Base-by-base conservation (phyloP, 2,329 filamentous ascomycete genomes). In the Neopestalotiopsis sp. region DNA sequence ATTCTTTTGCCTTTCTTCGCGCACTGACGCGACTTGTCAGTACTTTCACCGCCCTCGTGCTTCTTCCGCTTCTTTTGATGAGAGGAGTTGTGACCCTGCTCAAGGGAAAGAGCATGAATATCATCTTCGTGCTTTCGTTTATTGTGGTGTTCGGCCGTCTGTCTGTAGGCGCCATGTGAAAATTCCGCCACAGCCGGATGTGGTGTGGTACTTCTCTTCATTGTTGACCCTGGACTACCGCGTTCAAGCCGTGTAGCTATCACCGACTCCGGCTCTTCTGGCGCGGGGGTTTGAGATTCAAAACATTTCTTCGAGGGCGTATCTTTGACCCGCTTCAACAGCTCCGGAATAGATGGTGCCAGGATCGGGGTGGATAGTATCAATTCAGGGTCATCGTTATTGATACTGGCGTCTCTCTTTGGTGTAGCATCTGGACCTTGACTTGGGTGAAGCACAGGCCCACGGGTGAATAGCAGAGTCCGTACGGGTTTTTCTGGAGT, bases 311-410 rank as follows among this genome's bases (percentile, higher is more conserved):
- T 38, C 17, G n/a, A 17, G 7, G 45, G 7, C 14, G 45, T n/a
- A 49, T 17, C n/a, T 14, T 32, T 65, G 45, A 65, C 38, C 17
- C 30, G 49, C 63, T 65, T 45, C 10, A 65, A 28, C 12, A 65
- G 28, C 4, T 65, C 63, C 6, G 42, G 20, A 32, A 65, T 65
- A n/a, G 20, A 30, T 2, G 63, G 63, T 10, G 42, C 63, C 52
- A 45, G 63, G 2, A 65, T 38, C 14, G 63, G 63, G 7, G 63
- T 57, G 3, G 63, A 56, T 3, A 12, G 52, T 24, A 57, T 38
- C 13, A 20, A n/a, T 6, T 32, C 30, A 24, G 12, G 63, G 24
- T 56, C 17, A 34, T n/a, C 32, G 17, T 28, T 6, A n/a, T 12
- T 38, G 13, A 42, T 10, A 30, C n/a, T 9, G 14, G 6, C 13